These are phyloP conservation scores for Botrytis fragariae DNA, from an alignment of 2,329 filamentous ascomycete species.

Conservation along the genomic window DNA sequence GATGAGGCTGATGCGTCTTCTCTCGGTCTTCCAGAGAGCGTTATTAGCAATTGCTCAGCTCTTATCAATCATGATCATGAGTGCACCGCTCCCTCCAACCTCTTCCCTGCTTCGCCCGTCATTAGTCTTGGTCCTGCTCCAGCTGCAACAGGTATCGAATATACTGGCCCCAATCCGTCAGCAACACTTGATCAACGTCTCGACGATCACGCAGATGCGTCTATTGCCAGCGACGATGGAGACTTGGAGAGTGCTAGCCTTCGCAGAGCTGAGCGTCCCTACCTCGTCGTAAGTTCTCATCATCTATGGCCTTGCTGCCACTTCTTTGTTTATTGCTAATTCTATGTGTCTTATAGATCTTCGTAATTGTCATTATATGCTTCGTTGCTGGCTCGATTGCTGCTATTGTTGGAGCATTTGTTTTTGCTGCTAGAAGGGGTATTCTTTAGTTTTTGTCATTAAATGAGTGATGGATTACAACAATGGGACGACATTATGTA, in stretches of 20 bases:
- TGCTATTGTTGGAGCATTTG: not conserved
- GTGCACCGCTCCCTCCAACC: not conserved
- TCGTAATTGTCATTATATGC: not conserved
- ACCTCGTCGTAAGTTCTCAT: not conserved
- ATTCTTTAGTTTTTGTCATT: not conserved
- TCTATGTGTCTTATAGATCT: not conserved
- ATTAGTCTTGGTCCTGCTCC: not conserved
- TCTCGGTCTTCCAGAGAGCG: not conserved
- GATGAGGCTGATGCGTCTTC: not conserved
- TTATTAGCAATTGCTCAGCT: not conserved
- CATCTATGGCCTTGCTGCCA: accelerated
- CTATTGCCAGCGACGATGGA: not conserved
- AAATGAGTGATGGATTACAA: not conserved
- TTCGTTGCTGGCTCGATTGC: not conserved
- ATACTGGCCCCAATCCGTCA: not conserved
- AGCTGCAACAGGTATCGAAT: not conserved
- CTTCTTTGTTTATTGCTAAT: not conserved
- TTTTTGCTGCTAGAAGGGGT: not conserved
- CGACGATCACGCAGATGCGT: not conserved
- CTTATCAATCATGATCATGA: not conserved
- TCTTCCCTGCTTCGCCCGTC: not conserved
- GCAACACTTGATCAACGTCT: not conserved
- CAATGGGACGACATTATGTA: not conserved
- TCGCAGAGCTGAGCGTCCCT: not conserved
- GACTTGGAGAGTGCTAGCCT: not conserved